Base-by-base conservation (phyloP, 768 basidiomycete species). In the Gloeopeniophorella convolvens region DNA sequence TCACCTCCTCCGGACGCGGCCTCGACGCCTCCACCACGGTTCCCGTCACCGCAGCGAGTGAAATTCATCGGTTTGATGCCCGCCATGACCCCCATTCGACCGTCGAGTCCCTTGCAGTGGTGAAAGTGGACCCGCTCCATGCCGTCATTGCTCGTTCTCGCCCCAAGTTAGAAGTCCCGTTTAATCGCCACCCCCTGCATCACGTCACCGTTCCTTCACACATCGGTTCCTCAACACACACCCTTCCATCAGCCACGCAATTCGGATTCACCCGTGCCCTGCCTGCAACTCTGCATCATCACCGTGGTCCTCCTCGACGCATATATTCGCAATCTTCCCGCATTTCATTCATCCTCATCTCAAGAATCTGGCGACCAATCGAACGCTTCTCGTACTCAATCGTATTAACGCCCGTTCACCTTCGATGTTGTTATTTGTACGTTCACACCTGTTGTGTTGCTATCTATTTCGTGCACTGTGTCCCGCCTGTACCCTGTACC, bases 11-110 rank as follows among this genome's bases (percentile, higher is more conserved):
- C 32, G 21, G 30, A 8, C 35, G 55, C 40, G 46, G 42, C 47
- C 16, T 51, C 50, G 27, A 58, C 57, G 5, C 57, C 57, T 4
- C 57, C 57, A 28, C 57, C 57, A 37, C 57, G 57, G 24, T 53
- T 58, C 45, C 48, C 55, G 21, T 46, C 48, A 0, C 55, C 57
- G 4, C 37, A 55, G 18, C 33, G 55, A 24, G 55, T 57, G 23
- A 42, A 51, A 30, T 58, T 58, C 41, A 31, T 48, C 34, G 55
- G 55, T 20, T 42, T 58, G 26, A 58, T 58, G 57, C 57, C 57
- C 16, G 47, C 43, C 21, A 56, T 51, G 57, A 58, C 57, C 33
- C 57, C 57, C 26, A 42, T 28, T 20, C 30, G 30, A 18, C 33
- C 36, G 39, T n/a, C 40, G 26, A 47, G n/a, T n/a, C n/a, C n/a